Conservation (phyloP, 2,329 filamentous ascomycete species). For the Chrysosporium queenslandicum region DNA sequence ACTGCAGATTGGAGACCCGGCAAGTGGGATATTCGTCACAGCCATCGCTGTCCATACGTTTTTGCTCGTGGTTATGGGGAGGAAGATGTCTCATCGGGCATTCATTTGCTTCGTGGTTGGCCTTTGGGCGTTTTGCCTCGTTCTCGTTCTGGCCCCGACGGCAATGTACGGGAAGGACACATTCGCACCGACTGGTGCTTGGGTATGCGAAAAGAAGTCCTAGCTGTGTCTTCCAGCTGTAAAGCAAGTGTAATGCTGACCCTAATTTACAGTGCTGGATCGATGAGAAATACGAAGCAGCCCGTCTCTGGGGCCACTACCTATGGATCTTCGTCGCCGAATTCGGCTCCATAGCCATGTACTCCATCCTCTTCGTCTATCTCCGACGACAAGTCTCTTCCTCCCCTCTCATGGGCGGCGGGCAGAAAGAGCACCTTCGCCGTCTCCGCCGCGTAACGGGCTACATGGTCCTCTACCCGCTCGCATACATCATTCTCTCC, state of each 20-base stretch:
- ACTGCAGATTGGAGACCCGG: slow-evolving; percentile 44
- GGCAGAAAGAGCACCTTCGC: slow-evolving; percentile 30
- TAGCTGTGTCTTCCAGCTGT: neutral
- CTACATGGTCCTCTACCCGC: slow-evolving; percentile 41
- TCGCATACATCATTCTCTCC: slow-evolving; percentile 51
- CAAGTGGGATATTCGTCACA: slow-evolving; percentile 45
- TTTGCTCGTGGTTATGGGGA: slow-evolving; percentile 40
- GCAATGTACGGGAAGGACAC: slow-evolving; percentile 34
- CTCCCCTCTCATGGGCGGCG: slow-evolving; percentile 29
- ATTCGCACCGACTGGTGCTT: slow-evolving; percentile 43
- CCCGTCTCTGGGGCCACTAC: slow-evolving; percentile 44
- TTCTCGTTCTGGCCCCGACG: slow-evolving; percentile 41
- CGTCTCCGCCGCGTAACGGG: slow-evolving; percentile 36
- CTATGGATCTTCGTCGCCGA: slow-evolving; percentile 47
- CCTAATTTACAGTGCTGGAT: slow-evolving; percentile 41
- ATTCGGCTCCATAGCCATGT: slow-evolving; percentile 43
- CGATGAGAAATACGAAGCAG: slow-evolving; percentile 33
- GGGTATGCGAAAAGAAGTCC: slow-evolving; percentile 37
- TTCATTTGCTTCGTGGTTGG: slow-evolving; percentile 38
- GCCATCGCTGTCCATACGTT: slow-evolving; percentile 48
- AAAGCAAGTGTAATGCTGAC: slow-evolving; percentile 2
- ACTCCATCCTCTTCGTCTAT: slow-evolving; percentile 42
- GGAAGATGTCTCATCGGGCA: slow-evolving; percentile 37
- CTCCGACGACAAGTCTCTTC: slow-evolving; percentile 37
- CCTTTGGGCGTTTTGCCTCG: slow-evolving; percentile 39